Conservation (phyloP, 495 filamentous ascomycete genomes). For the Tirmania nivea region DNA sequence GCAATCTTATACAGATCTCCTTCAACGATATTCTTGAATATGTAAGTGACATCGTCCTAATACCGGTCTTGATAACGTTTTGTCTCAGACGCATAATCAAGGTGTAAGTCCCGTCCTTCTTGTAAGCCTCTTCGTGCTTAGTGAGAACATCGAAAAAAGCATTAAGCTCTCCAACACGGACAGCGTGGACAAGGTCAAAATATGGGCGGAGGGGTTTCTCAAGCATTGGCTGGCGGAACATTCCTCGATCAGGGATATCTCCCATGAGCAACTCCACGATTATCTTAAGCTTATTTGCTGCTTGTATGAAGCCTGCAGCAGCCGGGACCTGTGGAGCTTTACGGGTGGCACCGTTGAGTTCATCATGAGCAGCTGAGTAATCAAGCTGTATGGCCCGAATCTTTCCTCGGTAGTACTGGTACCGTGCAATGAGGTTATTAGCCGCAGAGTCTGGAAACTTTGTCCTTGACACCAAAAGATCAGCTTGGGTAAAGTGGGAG, state of each 20-base stretch:
- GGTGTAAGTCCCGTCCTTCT: slow-evolving; percentile 84
- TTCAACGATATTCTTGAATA: slow-evolving; percentile 95
- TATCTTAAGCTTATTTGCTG: slow-evolving; percentile 76
- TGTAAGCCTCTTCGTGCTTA: slow-evolving; percentile 60
- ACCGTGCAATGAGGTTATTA: slow-evolving; percentile 93
- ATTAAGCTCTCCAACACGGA: slow-evolving; percentile 82
- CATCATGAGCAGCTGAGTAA: slow-evolving; percentile 91
- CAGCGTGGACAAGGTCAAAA: slow-evolving; percentile 77
- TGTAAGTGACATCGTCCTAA: slow-evolving; percentile 94
- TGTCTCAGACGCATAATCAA: slow-evolving; percentile 83
- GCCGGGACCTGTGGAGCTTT: slow-evolving; percentile 80
- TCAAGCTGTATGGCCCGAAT: slow-evolving; percentile 89
- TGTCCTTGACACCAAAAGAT: slow-evolving; percentile 83
- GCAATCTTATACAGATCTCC: slow-evolving; percentile 87
- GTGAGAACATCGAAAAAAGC: slow-evolving; percentile 71
- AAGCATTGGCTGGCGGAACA: slow-evolving; percentile 71
- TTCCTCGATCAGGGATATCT: slow-evolving; percentile 83
- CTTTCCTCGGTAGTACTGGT: slow-evolving; percentile 86
- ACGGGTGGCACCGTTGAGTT: slow-evolving; percentile 73
- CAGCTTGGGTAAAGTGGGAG: slow-evolving; percentile 90
- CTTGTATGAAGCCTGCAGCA: slow-evolving; percentile 84
- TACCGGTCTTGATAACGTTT: slow-evolving; percentile 98
- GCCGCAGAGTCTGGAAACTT: slow-evolving; percentile 80
- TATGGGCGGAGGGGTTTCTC: slow-evolving; percentile 78
- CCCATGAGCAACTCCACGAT: slow-evolving; percentile 97